phyloP scores from a whole-genome alignment of 345 rosid species.

The Cochlearia excelsa region DNA sequence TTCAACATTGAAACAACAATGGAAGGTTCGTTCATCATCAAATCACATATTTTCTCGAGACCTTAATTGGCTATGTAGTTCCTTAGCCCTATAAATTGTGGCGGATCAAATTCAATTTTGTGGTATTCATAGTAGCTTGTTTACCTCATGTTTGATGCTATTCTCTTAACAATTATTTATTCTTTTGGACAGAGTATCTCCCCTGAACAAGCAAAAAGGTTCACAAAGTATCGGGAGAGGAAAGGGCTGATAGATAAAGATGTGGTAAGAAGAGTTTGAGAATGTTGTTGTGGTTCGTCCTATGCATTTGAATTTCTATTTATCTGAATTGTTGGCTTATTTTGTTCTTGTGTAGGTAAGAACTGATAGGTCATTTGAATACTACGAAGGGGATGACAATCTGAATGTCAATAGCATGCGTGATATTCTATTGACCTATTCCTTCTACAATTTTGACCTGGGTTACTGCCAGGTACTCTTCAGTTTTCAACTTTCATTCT shows the following conservation, averaged over 20 bases:
- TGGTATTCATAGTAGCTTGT: conserved; percentile 4
- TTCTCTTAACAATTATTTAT: conserved; percentile 1
- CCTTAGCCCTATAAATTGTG: background rate
- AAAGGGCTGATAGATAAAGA: conserved; percentile 91
- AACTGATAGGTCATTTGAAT: conserved; percentile 78
- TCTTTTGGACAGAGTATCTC: conserved; percentile 72
- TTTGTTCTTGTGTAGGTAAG: conserved; percentile 62
- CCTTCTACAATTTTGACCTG: conserved; percentile 94
- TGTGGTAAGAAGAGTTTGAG: conserved; percentile 58
- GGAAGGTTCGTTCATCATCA: conserved; percentile 59
- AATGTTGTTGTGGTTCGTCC: conserved; percentile 1
- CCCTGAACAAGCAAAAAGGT: conserved; percentile 86
- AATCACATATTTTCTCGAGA: conserved; percentile 7
- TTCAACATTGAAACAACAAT: conserved; percentile 76
- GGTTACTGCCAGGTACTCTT: conserved; percentile 93
- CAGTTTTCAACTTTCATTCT: conserved; percentile 13
- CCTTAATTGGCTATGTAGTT: conserved; percentile 15
- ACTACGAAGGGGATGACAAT: conserved; percentile 91
- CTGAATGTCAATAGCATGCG: conserved; percentile 71
- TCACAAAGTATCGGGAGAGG: conserved; percentile 92
- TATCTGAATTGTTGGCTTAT: background rate
- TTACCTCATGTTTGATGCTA: conserved; percentile 21
- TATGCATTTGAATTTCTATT: background rate
- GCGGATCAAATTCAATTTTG: conserved; percentile 1
- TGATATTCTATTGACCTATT: conserved; percentile 84